These are phyloP conservation scores for Elsinoe fawcettii DNA, from an alignment of 2,329 filamentous ascomycete genomes.

Conservation along the genomic window DNA sequence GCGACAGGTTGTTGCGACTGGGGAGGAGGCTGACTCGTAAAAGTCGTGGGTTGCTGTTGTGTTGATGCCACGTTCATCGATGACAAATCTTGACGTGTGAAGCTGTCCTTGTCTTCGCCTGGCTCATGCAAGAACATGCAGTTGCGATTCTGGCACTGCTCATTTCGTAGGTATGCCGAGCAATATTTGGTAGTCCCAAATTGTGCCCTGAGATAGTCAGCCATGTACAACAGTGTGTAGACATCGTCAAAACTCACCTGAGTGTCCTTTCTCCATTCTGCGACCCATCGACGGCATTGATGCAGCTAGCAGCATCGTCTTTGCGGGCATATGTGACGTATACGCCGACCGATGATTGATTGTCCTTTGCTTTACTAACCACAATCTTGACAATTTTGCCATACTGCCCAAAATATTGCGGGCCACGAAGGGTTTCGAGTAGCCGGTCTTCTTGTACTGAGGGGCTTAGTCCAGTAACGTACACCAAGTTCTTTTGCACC, in stretches of 20 bases:
- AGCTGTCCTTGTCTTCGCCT: conserved; percentile 96
- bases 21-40: conserved; percentile 39
- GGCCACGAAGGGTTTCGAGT: conserved; percentile 78
- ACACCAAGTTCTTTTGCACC: conserved; percentile 97
- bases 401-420: conserved; percentile 95
- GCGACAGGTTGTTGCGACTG: conserved; percentile 45
- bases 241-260: conserved; percentile 49
- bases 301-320: conserved; percentile 82
- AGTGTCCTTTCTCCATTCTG: conserved; percentile 81
- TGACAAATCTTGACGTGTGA: conserved; percentile 86
- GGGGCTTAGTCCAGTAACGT: conserved; percentile 89
- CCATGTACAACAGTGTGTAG: background rate
- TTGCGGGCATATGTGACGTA: conserved; percentile 97
- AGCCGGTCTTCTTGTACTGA: conserved; percentile 88
- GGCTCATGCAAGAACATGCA: conserved; percentile 98
- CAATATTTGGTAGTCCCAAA: conserved; percentile 97
- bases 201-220: conserved; percentile 46
- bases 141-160: conserved; percentile 88
- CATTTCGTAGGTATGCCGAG: conserved; percentile 89
- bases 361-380: conserved; percentile 88
- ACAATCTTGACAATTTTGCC: conserved; percentile 98
- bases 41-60: conserved; percentile 49
- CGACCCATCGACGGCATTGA: conserved; percentile 84
- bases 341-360: conserved; percentile 82
- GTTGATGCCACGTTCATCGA: conserved; percentile 87